Percentiles rank a stretch among this genome's conserved stretches.
These are phyloP conservation scores for Berkeleyomyces rouxiae DNA, from an alignment of 2,329 filamentous ascomycete species.

Conservation along the genomic window DNA sequence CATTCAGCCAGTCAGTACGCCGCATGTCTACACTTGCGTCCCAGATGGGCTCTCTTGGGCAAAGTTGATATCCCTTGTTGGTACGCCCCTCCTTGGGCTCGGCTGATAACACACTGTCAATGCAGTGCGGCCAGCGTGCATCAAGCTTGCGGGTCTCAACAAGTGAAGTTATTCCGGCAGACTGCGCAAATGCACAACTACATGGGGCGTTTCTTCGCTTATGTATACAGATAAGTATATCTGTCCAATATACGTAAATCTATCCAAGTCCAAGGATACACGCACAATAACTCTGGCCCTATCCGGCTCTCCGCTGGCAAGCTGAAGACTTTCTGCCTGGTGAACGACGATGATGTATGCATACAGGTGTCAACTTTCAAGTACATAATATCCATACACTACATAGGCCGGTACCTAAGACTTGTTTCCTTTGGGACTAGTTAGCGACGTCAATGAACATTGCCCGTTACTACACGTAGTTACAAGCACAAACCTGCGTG, in stretches of 20 bases:
- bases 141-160: neutral
- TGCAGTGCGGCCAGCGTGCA: neutral
- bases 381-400: neutral
- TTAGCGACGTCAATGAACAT: too few relatives aligned
- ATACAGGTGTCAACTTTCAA: neutral
- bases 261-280: too few relatives aligned
- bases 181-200: neutral
- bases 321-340: neutral
- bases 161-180: neutral
- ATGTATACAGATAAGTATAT: neutral
- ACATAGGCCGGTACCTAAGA: neutral
- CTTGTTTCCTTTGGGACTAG: neutral
- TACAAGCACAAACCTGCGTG: neutral
- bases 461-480: too few relatives aligned
- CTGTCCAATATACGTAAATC: too few relatives aligned
- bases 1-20: too few relatives aligned
- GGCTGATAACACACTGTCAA: too few relatives aligned
- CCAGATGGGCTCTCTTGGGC: neutral
- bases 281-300: too few relatives aligned
- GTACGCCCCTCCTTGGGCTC: neutral
- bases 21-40: too few relatives aligned
- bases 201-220: neutral
- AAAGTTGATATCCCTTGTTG: neutral
- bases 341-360: neutral
- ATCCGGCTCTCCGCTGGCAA: neutral